A percentile compares a stretch with the other conserved stretches of the same genome.
Conservation (phyloP, 2,329 filamentous ascomycete genomes). For the Capronia coronata region DNA sequence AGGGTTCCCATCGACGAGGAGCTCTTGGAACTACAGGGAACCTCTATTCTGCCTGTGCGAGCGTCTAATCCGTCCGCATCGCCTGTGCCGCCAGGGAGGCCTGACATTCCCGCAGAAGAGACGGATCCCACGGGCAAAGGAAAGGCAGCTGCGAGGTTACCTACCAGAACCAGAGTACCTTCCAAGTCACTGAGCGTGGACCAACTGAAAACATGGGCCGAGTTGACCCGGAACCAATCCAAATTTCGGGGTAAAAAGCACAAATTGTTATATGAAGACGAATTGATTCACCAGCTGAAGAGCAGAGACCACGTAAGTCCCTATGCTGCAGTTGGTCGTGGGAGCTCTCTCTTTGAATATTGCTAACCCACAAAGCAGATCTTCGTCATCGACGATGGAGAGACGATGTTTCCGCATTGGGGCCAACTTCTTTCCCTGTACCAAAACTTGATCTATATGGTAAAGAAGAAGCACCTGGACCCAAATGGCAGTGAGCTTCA, state of each 20-base stretch:
- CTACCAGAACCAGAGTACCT: background rate
- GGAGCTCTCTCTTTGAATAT: background rate
- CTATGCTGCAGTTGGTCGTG: too few species aligned
- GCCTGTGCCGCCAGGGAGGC: too few species aligned
- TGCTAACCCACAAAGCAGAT: constrained; percentile 17
- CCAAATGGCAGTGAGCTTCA: constrained; percentile 16
- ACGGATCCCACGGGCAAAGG: background rate
- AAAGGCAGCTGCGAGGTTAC: background rate
- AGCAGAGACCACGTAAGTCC: constrained; percentile 29
- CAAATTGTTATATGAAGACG: background rate
- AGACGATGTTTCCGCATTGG: constrained; percentile 26
- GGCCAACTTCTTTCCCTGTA: background rate
- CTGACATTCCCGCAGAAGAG: background rate
- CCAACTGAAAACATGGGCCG: constrained; percentile 1
- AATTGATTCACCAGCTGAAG: constrained; percentile 24
- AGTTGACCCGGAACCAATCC: background rate
- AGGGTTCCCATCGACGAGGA: background rate
- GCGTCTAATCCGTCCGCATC: too few species aligned
- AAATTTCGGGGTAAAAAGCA: background rate
- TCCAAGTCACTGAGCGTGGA: background rate
- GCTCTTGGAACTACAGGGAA: background rate
- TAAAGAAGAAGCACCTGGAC: constrained; percentile 15
- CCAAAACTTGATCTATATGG: constrained; percentile 1
- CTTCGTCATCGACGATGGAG: constrained; percentile 32
- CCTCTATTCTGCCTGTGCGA: background rate